Evolutionary conservation across 1,139 yeast genomes (phyloP).

Genomic region (Yamadazyma conglobata): DNA sequence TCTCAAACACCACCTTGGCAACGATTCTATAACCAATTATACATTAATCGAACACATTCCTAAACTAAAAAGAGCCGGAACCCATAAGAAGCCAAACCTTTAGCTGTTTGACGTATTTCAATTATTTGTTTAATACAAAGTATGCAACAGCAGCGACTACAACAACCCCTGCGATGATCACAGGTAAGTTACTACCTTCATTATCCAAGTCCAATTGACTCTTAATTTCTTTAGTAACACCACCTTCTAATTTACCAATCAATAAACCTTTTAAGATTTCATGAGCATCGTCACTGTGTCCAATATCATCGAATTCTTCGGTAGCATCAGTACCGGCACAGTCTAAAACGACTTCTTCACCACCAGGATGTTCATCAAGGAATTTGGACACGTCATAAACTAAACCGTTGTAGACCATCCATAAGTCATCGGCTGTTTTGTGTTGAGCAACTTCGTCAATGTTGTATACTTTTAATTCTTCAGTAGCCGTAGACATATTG

Average conservation of each 20-base stretch:
- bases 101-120: no score
- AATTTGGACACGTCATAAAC: conserved; percentile 84
- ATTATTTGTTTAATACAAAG: conserved; percentile 20
- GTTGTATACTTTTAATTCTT: conserved; percentile 24
- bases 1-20: no score
- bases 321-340: conserved; percentile 94
- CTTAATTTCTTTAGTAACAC: conserved; percentile 29
- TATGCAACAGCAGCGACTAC: conserved; percentile 57
- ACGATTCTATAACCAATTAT: no score
- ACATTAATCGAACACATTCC: no score
- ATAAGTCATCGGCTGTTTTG: conserved; percentile 72
- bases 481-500: no score
- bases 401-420: conserved; percentile 88
- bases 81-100: no score
- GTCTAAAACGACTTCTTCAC: conserved; percentile 92
- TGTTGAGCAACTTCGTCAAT: conserved; percentile 75
- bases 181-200: conserved; percentile 24
- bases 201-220: conserved; percentile 24
- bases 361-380: conserved; percentile 95
- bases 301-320: conserved; percentile 91
- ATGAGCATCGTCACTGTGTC: conserved; percentile 95
- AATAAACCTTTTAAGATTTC: conserved; percentile 65
- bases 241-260: conserved; percentile 61
- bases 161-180: conserved; percentile 48
- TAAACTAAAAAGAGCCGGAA: no score